These are phyloP conservation scores for Cadophora sp. DNA, from an alignment of 2,329 filamentous ascomycete species.

Conservation along the genomic window DNA sequence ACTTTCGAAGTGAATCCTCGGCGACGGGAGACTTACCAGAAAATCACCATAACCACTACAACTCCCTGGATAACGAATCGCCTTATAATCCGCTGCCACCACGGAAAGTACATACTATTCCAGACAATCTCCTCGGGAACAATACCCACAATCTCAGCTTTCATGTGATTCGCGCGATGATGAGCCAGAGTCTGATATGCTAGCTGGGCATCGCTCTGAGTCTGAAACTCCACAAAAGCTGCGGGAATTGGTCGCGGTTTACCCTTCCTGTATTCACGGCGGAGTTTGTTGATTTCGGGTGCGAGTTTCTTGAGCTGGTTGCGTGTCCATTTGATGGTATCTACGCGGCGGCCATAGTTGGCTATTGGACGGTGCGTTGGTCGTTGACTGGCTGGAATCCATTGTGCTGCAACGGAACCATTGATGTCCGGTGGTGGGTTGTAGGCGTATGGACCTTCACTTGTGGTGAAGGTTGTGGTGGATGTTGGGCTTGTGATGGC, in stretches of 20 bases:
- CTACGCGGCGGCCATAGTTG: conserved; percentile 47
- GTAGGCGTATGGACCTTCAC: conserved; percentile 30
- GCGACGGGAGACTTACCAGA: conserved; percentile 55
- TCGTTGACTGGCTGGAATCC: conserved; percentile 44
- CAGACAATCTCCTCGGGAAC: conserved; percentile 69
- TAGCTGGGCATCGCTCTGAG: conserved; percentile 65
- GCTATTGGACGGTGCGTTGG: conserved; percentile 47
- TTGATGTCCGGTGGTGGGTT: conserved; percentile 43
- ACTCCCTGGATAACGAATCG: conserved; percentile 57
- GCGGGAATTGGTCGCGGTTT: conserved; percentile 62
- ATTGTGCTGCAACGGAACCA: conserved; percentile 47
- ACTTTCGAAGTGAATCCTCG: background rate
- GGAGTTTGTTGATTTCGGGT: conserved; percentile 43
- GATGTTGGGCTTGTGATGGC: conserved; percentile 16
- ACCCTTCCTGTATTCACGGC: conserved; percentile 49
- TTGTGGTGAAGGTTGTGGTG: conserved; percentile 22
- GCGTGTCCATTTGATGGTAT: conserved; percentile 49
- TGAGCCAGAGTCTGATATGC: conserved; percentile 71
- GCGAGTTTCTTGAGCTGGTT: conserved; percentile 44
- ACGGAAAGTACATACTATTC: conserved; percentile 68
- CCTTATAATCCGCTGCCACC: conserved; percentile 66
- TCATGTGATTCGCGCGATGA: conserved; percentile 68
- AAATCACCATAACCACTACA: conserved; percentile 64
- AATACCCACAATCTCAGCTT: conserved; percentile 68
- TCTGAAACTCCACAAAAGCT: conserved; percentile 71